A percentile compares a stretch with the other conserved stretches of the same genome.
phyloP scores from a whole-genome alignment of 1,284 basidiomycete species.

The Gomphus bonarii region DNA sequence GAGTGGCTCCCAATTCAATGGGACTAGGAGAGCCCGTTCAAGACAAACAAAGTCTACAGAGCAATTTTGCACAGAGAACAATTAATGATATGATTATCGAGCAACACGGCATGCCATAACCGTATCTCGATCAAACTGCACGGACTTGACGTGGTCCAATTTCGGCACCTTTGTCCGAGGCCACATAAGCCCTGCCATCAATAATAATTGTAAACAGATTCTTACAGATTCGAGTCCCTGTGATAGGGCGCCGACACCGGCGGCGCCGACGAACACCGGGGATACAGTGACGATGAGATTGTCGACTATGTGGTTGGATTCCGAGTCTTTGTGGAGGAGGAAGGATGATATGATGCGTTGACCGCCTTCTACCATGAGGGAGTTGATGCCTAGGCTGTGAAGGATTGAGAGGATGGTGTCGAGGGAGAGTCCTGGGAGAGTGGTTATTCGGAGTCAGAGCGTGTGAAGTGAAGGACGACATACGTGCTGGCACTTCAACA shows the following conservation, averaged over 20 bases:
- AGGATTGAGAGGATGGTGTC: slow-evolving; percentile 42
- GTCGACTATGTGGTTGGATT: slow-evolving; percentile 44
- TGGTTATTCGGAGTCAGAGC: not conserved
- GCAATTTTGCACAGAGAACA: no score
- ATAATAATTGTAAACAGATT: not conserved
- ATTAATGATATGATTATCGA: not conserved
- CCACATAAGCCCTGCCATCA: not conserved
- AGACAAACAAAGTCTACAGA: no score
- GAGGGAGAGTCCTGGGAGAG: slow-evolving; percentile 31
- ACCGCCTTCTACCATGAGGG: slow-evolving; percentile 95
- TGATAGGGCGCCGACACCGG: slow-evolving; percentile 45
- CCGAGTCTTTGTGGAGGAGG: slow-evolving; percentile 28
- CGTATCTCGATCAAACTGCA: slow-evolving; percentile 19
- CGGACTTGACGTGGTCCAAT: slow-evolving; percentile 18
- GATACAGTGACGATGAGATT: slow-evolving; percentile 75
- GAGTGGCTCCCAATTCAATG: no score
- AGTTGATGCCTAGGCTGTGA: slow-evolving; percentile 43
- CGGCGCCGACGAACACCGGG: slow-evolving; percentile 66
- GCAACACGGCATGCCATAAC: slow-evolving; percentile 18
- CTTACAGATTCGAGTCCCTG: slow-evolving; percentile 13
- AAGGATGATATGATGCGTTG: slow-evolving; percentile 76
- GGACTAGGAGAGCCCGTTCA: no score
- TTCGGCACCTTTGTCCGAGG: slow-evolving; percentile 4
- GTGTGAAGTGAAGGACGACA: slow-evolving; percentile 3
- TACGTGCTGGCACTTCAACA: slow-evolving; percentile 31